Evolutionary conservation across 1,284 basidiomycete species (phyloP).

Genomic region (Vanrija pseudolonga): DNA sequence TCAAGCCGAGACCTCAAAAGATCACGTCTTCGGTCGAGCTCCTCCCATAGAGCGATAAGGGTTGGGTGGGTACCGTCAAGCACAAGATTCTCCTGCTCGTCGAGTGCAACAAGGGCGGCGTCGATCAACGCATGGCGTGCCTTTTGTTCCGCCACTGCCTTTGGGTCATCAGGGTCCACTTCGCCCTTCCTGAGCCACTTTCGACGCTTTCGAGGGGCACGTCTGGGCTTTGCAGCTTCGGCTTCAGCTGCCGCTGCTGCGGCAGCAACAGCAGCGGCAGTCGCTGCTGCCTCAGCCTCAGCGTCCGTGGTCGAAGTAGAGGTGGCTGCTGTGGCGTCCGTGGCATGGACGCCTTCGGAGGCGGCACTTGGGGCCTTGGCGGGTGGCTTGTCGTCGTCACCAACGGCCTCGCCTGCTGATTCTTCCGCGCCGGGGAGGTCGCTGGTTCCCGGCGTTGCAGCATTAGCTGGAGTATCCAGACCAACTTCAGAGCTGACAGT

Average conservation of each 20-base stretch:
- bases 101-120: slow-evolving; percentile 30
- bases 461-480: too few species aligned
- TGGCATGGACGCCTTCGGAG: too few species aligned
- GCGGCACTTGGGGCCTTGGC: too few species aligned
- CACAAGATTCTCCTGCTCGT: slow-evolving; percentile 29
- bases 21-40: slow-evolving; percentile 25
- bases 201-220: slow-evolving; percentile 32
- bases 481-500: slow-evolving; percentile 4
- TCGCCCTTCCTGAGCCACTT: slow-evolving; percentile 44
- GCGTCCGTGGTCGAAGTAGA: neutral
- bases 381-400: too few species aligned
- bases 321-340: too few species aligned
- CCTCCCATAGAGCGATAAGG: slow-evolving; percentile 26
- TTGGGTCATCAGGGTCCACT: slow-evolving; percentile 44
- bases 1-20: neutral
- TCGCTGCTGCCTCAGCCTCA: neutral
- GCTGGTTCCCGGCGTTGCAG: too few species aligned
- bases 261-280: neutral
- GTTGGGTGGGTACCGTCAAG: slow-evolving; percentile 25
- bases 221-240: slow-evolving; percentile 11
- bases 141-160: slow-evolving; percentile 38
- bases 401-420: too few species aligned
- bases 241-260: slow-evolving; percentile 1
- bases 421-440: too few species aligned
- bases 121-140: slow-evolving; percentile 19